Percentiles rank a stretch among this genome's conserved stretches.
phyloP scores from a whole-genome alignment of 164 flowering plant species.

The Saururus chinensis region DNA sequence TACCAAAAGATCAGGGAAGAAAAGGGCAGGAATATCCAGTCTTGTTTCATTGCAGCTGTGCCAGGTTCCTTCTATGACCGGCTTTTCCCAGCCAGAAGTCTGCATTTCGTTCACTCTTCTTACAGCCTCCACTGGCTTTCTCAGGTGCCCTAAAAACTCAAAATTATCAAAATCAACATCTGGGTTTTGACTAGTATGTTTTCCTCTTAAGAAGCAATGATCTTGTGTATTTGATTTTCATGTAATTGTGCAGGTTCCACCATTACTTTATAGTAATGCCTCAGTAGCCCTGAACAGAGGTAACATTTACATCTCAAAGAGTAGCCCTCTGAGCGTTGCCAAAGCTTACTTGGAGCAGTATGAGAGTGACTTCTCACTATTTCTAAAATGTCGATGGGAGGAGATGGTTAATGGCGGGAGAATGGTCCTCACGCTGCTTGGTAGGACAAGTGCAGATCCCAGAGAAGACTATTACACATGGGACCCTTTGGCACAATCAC shows the following conservation, averaged over 20 bases:
- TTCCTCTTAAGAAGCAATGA: constrained; percentile 13
- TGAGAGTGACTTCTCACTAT: too few species aligned
- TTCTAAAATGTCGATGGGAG: constrained; percentile 16
- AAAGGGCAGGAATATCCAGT: constrained; percentile 11
- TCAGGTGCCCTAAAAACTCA: constrained; percentile 30
- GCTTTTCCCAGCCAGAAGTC: constrained; percentile 29
- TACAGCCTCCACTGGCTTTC: too few species aligned
- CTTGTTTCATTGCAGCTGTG: constrained; percentile 36
- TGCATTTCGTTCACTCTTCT: constrained; percentile 50
- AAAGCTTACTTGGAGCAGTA: too few species aligned
- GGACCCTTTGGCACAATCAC: constrained; percentile 18
- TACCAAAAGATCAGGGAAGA: constrained; percentile 9
- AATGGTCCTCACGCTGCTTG: too few species aligned
- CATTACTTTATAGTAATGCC: not conserved
- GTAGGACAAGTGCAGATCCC: too few species aligned
- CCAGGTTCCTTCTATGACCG: constrained; percentile 57
- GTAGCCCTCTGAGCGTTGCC: too few species aligned
- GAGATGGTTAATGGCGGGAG: constrained; percentile 22
- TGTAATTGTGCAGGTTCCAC: constrained; percentile 13
- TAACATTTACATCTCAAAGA: too few species aligned
- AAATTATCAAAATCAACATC: too few species aligned
- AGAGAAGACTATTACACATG: constrained; percentile 14
- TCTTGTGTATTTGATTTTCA: too few species aligned
- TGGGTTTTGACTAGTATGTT: too few species aligned
- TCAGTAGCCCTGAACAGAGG: constrained; percentile 10